Percentiles rank a stretch among this genome's conserved stretches.
These are phyloP conservation scores for Candida saitoana DNA, from an alignment of 805 yeast genomes.

Conservation along the genomic window DNA sequence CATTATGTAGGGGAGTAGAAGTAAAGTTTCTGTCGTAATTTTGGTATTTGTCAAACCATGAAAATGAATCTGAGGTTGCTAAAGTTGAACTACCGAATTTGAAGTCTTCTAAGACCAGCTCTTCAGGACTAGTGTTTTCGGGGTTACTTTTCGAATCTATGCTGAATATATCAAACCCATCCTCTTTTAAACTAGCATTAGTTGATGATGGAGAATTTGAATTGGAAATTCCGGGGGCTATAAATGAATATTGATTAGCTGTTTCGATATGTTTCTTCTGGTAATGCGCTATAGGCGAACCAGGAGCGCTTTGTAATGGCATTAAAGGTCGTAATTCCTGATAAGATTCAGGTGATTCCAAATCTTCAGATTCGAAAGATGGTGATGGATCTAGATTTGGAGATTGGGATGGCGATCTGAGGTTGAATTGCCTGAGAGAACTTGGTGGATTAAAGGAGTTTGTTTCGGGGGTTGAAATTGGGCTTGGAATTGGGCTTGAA, in stretches of 20 bases:
- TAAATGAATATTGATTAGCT: neutral
- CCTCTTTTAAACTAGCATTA: slow-evolving; percentile 1
- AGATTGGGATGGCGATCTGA: neutral
- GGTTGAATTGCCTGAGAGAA: neutral
- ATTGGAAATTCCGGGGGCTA: neutral
- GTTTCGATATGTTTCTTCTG: neutral
- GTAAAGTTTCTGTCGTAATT: neutral
- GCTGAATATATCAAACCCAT: slow-evolving; percentile 1
- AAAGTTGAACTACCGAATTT: neutral
- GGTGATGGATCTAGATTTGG: neutral
- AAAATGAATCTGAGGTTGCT: slow-evolving; percentile 2
- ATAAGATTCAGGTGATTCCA: neutral
- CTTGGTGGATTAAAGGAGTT: neutral
- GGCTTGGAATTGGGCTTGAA: slow-evolving; percentile 1
- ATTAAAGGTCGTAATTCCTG: neutral
- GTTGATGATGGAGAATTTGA: neutral
- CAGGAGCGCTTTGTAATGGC: neutral
- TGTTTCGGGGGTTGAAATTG: neutral
- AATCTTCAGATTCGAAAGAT: neutral
- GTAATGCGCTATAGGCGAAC: neutral
- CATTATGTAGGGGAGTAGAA: neutral
- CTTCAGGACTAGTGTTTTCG: slow-evolving; percentile 2
- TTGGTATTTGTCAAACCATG: neutral
- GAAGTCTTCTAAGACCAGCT: slow-evolving; percentile 2
- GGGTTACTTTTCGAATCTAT: neutral